Evolutionary conservation across 1,284 basidiomycete genomes (phyloP), one percentile per base, ranked within the genome.

Genomic region (Cryptococcus wingfieldii): DNA sequence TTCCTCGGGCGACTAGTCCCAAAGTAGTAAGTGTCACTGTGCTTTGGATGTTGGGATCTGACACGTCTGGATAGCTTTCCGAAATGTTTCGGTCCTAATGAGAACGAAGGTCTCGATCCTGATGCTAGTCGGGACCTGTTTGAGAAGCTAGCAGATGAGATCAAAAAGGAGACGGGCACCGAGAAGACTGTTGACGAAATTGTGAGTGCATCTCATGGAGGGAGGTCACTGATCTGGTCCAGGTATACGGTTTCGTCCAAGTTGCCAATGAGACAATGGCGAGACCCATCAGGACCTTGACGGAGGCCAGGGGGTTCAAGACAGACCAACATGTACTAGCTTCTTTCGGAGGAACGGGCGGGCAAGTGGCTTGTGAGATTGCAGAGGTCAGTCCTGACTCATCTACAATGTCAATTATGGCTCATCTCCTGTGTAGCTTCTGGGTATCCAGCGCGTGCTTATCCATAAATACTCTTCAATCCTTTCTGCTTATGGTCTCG

Each of bases 211-310:
- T n/a, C 14, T 23, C 23, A 23, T 23, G 23, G 23, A 23, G 23
- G 23, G 23, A 3, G 23, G 23, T 23, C 23, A 23, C 23, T 56
- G 46, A 39, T 28, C 25, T 4, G 5, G 14, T 9, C 14, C 44
- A 60, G 57, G 55, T 66, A 19, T 71, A 65, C 47, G 68, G 64
- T 50, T 94, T 92, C 72, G 88, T 94, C 78, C 90, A 90, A 68
- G 88, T 93, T n/a, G 90, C 90, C 12, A 93, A 92, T 61, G 90
- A 92, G 78, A 90, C 89, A 0, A 96, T 96, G 92, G 88, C 87
- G 64, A 80, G 93, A 45, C 94, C 93, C 1, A 96, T 97, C 58
- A 84, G 93, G 7, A 86, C 93, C 1, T 75, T 97, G 58, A 97
- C 93, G 0, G 94, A 95, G 76, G 91, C 89, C 1, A 80, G 90